Conservation (phyloP, 176 grass and related monocot species). For the Thalia dealbata region DNA sequence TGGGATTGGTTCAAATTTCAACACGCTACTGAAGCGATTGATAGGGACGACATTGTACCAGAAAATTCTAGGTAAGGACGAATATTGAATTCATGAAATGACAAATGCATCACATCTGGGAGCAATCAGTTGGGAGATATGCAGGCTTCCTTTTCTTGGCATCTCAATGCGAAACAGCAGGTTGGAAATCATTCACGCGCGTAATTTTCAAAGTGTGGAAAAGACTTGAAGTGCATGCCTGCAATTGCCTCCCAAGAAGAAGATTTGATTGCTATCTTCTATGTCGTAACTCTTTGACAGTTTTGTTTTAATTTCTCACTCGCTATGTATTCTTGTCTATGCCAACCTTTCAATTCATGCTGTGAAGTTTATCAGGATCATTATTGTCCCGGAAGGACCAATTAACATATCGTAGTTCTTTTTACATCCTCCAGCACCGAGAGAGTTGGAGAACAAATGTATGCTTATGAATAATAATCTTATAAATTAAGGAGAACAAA, state of each 20-base stretch:
- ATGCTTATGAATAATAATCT: no score
- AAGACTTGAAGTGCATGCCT: background rate
- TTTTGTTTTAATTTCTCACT: background rate
- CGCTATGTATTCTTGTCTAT: background rate
- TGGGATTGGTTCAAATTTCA: conserved; percentile 91
- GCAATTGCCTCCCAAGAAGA: background rate
- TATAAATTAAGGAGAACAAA: no score
- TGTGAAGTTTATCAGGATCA: no score
- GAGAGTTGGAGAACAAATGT: no score
- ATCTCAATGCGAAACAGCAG: background rate
- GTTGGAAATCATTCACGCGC: background rate
- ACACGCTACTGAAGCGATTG: conserved; percentile 23
- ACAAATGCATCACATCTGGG: no score
- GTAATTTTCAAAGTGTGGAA: background rate
- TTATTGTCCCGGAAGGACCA: no score
- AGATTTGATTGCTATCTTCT: background rate
- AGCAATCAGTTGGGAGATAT: no score
- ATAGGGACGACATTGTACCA: background rate
- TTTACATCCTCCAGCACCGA: no score
- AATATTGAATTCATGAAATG: background rate
- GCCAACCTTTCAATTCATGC: no score
- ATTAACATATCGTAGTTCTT: no score
- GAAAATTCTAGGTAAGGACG: background rate
- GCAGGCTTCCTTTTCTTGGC: background rate
- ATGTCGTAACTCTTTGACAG: background rate